Evolutionary conservation across 805 yeast genomes (phyloP).

Genomic region (Metahyphopichia silvanorum): DNA sequence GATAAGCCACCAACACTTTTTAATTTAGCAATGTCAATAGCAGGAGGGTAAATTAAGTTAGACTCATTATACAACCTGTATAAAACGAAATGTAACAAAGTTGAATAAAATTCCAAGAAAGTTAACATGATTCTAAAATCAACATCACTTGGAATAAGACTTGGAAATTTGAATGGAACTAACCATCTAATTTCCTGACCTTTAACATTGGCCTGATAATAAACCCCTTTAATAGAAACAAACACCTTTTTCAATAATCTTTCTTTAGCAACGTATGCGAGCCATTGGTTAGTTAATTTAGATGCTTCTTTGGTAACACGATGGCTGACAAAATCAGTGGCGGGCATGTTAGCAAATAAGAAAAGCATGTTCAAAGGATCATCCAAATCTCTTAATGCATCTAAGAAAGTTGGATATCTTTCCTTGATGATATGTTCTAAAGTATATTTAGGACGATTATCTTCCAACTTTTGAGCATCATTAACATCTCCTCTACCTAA

Average conservation of each 20-base stretch:
- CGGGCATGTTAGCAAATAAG: slow-evolving; percentile 91
- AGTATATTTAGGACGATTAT: slow-evolving; percentile 76
- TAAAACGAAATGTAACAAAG: slow-evolving; percentile 82
- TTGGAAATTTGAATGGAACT: slow-evolving; percentile 96
- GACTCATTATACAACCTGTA: slow-evolving; percentile 83
- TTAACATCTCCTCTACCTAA: slow-evolving; percentile 88
- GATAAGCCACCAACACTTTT: slow-evolving; percentile 89
- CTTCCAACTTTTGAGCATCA: slow-evolving; percentile 83
- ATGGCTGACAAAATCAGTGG: slow-evolving; percentile 77
- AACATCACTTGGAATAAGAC: slow-evolving; percentile 87
- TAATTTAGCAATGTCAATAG: slow-evolving; percentile 64
- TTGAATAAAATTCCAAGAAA: slow-evolving; percentile 92
- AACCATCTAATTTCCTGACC: slow-evolving; percentile 97
- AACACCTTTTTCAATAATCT: slow-evolving; percentile 81
- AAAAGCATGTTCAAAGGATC: slow-evolving; percentile 96
- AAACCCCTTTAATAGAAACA: slow-evolving; percentile 95
- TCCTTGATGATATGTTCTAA: slow-evolving; percentile 91
- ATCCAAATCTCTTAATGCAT: slow-evolving; percentile 89
- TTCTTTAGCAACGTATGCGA: slow-evolving; percentile 87
- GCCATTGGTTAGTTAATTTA: slow-evolving; percentile 87
- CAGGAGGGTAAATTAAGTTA: slow-evolving; percentile 89
- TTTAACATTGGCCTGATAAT: slow-evolving; percentile 82
- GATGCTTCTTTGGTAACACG: slow-evolving; percentile 86
- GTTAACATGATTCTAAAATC: slow-evolving; percentile 97
- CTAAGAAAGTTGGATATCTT: slow-evolving; percentile 90